Base-by-base conservation (phyloP, 2,329 filamentous ascomycete genomes). In the Rhynchosporium graminicola region DNA sequence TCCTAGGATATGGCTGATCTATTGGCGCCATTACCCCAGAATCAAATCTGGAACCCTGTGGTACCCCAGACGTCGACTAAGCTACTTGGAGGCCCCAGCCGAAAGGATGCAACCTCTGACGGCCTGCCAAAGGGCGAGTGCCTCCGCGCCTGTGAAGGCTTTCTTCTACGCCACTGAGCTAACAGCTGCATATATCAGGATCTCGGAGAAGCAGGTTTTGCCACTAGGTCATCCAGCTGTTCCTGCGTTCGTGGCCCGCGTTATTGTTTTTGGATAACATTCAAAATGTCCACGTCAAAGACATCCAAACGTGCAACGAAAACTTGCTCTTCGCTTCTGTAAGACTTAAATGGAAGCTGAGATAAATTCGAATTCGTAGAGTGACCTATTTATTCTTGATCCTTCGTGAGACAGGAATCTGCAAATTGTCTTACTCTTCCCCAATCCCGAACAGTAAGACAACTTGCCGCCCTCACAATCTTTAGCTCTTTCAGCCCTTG, bases 1-100 rank as follows among this genome's bases (percentile, higher is more conserved):
- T 36, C 51, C 51, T 28, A 10, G 4, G 28, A 42, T 42, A 28
- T n/a, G 29, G n/a, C 50, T 15, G 48, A 10, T 54, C 33, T 12
- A 42, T 58, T 36, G 56, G 31, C 38, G 46, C 57, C 33, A 51
- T 51, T 60, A 54, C 58, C 58, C 58, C 58, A 60, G 33, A 60
- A 46, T 47, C 50, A 33, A 59, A 46, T 26, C 7, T 51, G 12
- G 26, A 43, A 12, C 48, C 31, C 15, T 46, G 58, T 20, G 31
- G 29, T 60, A 47, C 58, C 50, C 58, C 58, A 47, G 58, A 60
- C 50, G 40, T 31, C 20, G 26, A 28, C 20, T 31, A 20, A 33
- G 20, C 38, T 50, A 10, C 26, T 20, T 55, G n/a, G 4, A 54
- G 48, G 2, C 43, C 40, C 40, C 58, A 50, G 58, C 40, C 58